Evolutionary conservation across 805 yeast species (phyloP).

Genomic region (Candida morakotiae): DNA sequence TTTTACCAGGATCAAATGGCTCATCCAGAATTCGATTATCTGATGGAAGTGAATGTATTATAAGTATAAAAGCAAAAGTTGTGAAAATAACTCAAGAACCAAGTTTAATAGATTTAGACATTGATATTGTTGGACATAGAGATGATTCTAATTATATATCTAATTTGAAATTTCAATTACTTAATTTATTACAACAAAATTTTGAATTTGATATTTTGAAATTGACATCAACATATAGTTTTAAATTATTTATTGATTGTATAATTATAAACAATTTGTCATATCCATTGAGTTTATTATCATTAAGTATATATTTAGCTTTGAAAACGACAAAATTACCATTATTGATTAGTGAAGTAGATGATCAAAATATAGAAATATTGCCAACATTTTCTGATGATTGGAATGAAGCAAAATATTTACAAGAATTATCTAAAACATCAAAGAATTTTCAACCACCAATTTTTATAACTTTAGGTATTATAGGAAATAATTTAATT

Average conservation of each 20-base stretch:
- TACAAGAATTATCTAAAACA: conserved; percentile 13
- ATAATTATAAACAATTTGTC: conserved; percentile 73
- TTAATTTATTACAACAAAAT: conserved; percentile 48
- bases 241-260: conserved; percentile 74
- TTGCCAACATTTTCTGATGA: conserved; percentile 90
- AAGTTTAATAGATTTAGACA: conserved; percentile 66
- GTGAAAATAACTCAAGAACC: conserved; percentile 35
- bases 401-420: conserved; percentile 55
- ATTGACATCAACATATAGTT: conserved; percentile 72
- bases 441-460: conserved; percentile 63
- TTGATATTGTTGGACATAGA: conserved; percentile 75
- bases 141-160: conserved; percentile 72
- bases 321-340: conserved; percentile 77
- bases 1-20: conserved; percentile 86
- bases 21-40: conserved; percentile 81
- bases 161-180: conserved; percentile 59
- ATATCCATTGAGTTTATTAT: conserved; percentile 75
- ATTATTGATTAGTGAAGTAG: conserved; percentile 60
- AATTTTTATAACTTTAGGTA: conserved; percentile 68
- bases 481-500: conserved; percentile 63
- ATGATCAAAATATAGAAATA: conserved; percentile 75
- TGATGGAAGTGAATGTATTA: conserved; percentile 92
- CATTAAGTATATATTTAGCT: conserved; percentile 80
- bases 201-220: conserved; percentile 51
- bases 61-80: conserved; percentile 85